phyloP scores from a whole-genome alignment of 768 basidiomycete species.

The Boletus tomentosulus region DNA sequence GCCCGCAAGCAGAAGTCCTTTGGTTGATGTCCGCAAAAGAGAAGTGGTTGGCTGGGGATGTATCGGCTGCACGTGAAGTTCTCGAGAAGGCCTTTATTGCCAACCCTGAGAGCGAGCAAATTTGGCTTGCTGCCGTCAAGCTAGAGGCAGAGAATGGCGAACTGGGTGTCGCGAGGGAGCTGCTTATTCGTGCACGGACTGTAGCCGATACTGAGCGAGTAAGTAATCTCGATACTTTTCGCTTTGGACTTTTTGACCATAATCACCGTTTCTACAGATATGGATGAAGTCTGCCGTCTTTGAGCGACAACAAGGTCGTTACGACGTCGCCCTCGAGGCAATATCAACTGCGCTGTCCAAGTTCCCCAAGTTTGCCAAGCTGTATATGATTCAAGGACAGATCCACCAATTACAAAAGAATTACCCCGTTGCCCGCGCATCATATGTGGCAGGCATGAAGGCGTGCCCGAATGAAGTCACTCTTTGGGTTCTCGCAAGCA shows the following conservation, averaged over 20 bases:
- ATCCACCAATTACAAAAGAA: slow-evolving; percentile 68
- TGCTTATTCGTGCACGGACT: slow-evolving; percentile 83
- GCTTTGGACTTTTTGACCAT: background rate
- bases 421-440: slow-evolving; percentile 62
- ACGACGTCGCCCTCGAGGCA: slow-evolving; percentile 69
- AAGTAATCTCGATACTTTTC: slow-evolving; percentile 21
- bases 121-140: slow-evolving; percentile 97
- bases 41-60: slow-evolving; percentile 88
- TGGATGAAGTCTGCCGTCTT: slow-evolving; percentile 99
- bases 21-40: slow-evolving; percentile 99
- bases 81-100: slow-evolving; percentile 88
- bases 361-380: slow-evolving; percentile 86
- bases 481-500: slow-evolving; percentile 85
- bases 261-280: slow-evolving; percentile 51
- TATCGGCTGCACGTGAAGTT: slow-evolving; percentile 85
- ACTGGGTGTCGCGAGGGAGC: slow-evolving; percentile 76
- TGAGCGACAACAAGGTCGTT: slow-evolving; percentile 82
- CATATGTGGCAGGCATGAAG: slow-evolving; percentile 82
- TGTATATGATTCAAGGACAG: slow-evolving; percentile 98
- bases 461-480: slow-evolving; percentile 81
- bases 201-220: slow-evolving; percentile 92
- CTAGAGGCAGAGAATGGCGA: slow-evolving; percentile 95
- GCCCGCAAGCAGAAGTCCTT: slow-evolving; percentile 91
- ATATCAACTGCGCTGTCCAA: slow-evolving; percentile 70
- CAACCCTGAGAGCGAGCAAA: slow-evolving; percentile 94